Conservation (phyloP, 169 alveolate species). For the Besnoitia besnoiti region DNA sequence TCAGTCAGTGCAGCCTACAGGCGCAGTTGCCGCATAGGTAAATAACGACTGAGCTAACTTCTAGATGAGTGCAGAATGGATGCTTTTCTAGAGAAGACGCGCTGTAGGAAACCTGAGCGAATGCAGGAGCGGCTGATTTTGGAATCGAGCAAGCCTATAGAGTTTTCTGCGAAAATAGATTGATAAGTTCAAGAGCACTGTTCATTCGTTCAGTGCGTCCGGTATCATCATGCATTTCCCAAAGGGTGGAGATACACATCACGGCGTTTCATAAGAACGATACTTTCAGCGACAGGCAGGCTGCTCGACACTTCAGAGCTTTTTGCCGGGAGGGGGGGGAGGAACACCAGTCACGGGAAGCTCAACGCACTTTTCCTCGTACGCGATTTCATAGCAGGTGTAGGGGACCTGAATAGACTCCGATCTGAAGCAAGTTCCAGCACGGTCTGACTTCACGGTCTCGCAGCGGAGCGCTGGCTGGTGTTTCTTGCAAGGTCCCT, state of each 20-base stretch:
- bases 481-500: slow-evolving; percentile 43
- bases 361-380: slow-evolving; percentile 54
- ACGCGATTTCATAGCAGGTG: slow-evolving; percentile 63
- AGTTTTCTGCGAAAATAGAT: too few relatives aligned
- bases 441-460: not conserved
- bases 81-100: too few relatives aligned
- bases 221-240: too few relatives aligned
- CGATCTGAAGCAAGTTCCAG: slow-evolving; percentile 45
- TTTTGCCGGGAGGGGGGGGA: slow-evolving; percentile 25
- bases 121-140: too few relatives aligned
- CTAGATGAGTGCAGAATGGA: too few relatives aligned
- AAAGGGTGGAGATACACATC: too few relatives aligned
- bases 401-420: slow-evolving; percentile 51
- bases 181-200: not conserved
- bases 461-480: slow-evolving; percentile 49
- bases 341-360: slow-evolving; percentile 55
- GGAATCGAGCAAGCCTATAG: too few relatives aligned
- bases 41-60: too few relatives aligned
- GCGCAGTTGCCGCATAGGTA: too few relatives aligned
- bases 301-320: not conserved
- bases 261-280: not conserved
- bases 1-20: too few relatives aligned
- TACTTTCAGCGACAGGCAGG: not conserved
- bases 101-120: too few relatives aligned
- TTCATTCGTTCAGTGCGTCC: not conserved